Conservation (phyloP, 805 yeast genomes). For the Cyberlindnera japonica region DNA sequence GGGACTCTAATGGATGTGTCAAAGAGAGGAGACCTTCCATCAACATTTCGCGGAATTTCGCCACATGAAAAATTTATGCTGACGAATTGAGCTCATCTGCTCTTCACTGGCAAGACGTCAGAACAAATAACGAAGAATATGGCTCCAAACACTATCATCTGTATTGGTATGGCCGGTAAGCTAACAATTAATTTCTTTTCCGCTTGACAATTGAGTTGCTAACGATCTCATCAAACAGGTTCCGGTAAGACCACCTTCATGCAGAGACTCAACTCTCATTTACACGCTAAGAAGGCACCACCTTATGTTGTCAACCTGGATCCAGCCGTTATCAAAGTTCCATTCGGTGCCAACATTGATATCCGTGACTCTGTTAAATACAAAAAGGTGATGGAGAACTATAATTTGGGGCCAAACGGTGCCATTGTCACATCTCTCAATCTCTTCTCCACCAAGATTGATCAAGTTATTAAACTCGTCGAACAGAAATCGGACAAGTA, state of each 20-base stretch:
- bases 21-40: background rate
- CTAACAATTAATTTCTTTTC: too few species aligned
- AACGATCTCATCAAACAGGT: slow-evolving; percentile 10
- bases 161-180: slow-evolving; percentile 61
- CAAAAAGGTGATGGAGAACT: slow-evolving; percentile 94
- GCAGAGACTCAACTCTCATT: slow-evolving; percentile 89
- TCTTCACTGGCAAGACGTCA: too few species aligned
- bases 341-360: slow-evolving; percentile 91
- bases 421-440: slow-evolving; percentile 95
- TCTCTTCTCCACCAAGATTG: slow-evolving; percentile 90
- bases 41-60: background rate
- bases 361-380: slow-evolving; percentile 95
- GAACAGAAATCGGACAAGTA: slow-evolving; percentile 62
- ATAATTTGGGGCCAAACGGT: slow-evolving; percentile 95
- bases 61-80: background rate
- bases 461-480: slow-evolving; percentile 83
- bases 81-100: slow-evolving; percentile 1
- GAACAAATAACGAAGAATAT: slow-evolving; percentile 17
- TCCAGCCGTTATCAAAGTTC: slow-evolving; percentile 94
- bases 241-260: slow-evolving; percentile 97
- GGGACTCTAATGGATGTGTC: background rate
- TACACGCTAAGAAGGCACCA: slow-evolving; percentile 64
- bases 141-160: slow-evolving; percentile 42
- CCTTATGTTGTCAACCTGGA: slow-evolving; percentile 94
- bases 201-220: too few species aligned